Base-by-base conservation (phyloP, 2,329 filamentous ascomycete genomes). In the Beauveria bassiana region DNA sequence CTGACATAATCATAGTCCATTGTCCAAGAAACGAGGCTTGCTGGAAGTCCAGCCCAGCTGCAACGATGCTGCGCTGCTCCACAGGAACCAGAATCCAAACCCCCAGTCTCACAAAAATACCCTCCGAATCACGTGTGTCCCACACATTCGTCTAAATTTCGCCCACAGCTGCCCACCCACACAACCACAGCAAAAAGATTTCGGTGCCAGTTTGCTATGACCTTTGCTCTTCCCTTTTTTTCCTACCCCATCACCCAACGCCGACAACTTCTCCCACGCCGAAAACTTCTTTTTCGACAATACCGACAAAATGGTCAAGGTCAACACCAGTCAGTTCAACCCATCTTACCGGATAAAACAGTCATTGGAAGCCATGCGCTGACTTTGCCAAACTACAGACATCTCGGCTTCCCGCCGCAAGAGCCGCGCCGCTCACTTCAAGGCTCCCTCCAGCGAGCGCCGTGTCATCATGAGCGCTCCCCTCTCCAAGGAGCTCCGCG, bases 381-480 rank as follows among this genome's bases (percentile, higher is more conserved):
- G 28, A 62, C 34, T 22, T 12, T 24, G 3, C 12, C 14, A 38
- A 38, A 5, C 14, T 53, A 5, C 28, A 88, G 86, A 77, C 73
- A 75, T 91, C 74, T 68, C 72, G 65, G 91, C 90, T 80, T 96
- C 92, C 76, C 88, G 93, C 82, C 89, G 93, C 84, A 99, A 99
- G 91, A 95, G 91, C 82, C 91, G 95, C 81, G 96, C 96, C 86
- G 90, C 91, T 78, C 93, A 99, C 86, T 99, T 96, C 87, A 83
- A 85, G 78, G 95, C 95, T 70, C 92, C 93, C 71, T 97, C 93
- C 78, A 92, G 89, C 83, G 86, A 91, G 77, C 93, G 95, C 81
- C 91, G 95, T 78, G 85, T 88, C 73, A 96, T 96, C 84, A 97
- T 99, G 93, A 93, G 89, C 83, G 93, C 95, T 71, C 90, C 91